Evolutionary conservation across 331 rosid species (phyloP).

Genomic region (Telfairia occidentalis): DNA sequence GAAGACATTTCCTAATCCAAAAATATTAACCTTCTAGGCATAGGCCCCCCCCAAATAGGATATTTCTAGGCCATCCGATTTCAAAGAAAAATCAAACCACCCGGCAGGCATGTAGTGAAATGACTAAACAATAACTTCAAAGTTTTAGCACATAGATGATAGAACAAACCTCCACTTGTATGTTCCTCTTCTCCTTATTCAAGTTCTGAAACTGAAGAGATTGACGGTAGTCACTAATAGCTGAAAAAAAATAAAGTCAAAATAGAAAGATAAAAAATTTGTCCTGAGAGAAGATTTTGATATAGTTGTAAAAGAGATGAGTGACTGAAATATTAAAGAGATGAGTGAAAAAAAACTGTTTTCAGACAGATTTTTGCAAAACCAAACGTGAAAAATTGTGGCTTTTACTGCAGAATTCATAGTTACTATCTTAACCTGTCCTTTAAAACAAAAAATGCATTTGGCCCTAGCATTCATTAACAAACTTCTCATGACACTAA

Average conservation of each 20-base stretch:
- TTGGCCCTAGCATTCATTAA: not conserved
- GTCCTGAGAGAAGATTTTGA: not conserved
- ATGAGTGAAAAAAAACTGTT: not conserved
- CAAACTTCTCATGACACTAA: not conserved
- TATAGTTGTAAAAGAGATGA: not conserved
- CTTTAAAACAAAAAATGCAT: not conserved
- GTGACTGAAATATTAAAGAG: not conserved
- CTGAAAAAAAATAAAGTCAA: slow-evolving; percentile 30
- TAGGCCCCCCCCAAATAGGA: not conserved
- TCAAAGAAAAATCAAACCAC: not conserved
- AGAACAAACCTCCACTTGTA: slow-evolving; percentile 61
- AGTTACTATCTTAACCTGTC: not conserved
- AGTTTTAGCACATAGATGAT: not conserved
- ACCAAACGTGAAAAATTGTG: not conserved
- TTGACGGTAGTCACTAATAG: slow-evolving; percentile 82
- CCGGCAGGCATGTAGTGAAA: not conserved
- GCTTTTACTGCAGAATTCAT: not conserved
- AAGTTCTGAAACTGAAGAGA: slow-evolving; percentile 90
- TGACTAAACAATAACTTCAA: not conserved
- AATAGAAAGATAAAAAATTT: not conserved
- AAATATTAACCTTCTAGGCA: not conserved
- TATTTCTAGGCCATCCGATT: not conserved
- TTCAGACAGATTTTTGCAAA: not conserved
- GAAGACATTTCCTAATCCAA: not conserved
- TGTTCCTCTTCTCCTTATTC: slow-evolving; percentile 94